Base-by-base conservation (phyloP, 495 filamentous ascomycete genomes). In the Peziza echinospora region DNA sequence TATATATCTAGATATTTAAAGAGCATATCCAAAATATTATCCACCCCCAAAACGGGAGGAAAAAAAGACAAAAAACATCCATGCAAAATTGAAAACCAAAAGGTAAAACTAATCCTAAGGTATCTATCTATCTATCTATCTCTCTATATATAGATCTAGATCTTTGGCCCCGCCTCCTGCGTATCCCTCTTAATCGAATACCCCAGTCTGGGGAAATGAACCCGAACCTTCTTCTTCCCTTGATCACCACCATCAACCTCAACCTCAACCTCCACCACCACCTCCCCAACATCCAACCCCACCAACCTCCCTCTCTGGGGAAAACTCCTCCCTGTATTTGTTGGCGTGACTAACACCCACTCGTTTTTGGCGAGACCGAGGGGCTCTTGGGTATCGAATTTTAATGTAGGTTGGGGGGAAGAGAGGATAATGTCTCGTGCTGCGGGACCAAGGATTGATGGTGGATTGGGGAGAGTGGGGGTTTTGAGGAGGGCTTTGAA, bases 181-280 rank as follows among this genome's bases (percentile, higher is more conserved):
- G 25, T 19, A 41, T 37, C 25, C 26, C 44, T 30, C 25, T 40
- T 56, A 41, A 75, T 61, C 45, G 66, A 60, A 55, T 73, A 80
- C 26, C 70, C 70, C 53, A 65, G 62, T 46, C 71, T 63, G 2
- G 72, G 73, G 19, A 69, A 67, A 65, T 76, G 70, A 19, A 76
- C 59, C 40, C 65, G 61, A 26, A 73, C 56, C 24, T 24, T 8
- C 45, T 45, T 5, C 22, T 16, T 11, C 34, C 51, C 25, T 62
- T 64, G 46, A 56, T 58, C 19, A 57, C 60, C 6, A 56, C 60
- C 9, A 56, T 55, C 41, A 60, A 62, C 30, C 55, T 60, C 13
- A 37, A 37, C 30, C 13, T 37, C 6, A 19, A 62, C 62, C 56
- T 71, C 67, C 26, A 77, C 55, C 2, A 75, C 68, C 3, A 75